phyloP scores from a whole-genome alignment of 495 filamentous ascomycete species.

The Tuber microsphaerosporum region DNA sequence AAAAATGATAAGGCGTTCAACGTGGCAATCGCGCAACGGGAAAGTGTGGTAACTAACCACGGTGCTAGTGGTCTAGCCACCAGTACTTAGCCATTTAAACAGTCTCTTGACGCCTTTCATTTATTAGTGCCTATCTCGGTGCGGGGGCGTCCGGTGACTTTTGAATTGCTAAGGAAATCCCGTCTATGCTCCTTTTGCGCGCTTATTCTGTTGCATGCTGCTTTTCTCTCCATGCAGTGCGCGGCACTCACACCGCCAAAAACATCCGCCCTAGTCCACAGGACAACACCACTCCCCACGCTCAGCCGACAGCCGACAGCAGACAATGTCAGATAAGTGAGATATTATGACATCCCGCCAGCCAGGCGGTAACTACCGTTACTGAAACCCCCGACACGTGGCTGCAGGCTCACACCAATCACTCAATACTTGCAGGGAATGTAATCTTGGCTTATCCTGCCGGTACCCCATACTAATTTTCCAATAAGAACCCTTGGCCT shows the following conservation, averaged over 20 bases:
- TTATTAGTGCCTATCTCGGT: too few relatives aligned
- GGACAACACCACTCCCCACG: neutral
- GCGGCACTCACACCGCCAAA: too few relatives aligned
- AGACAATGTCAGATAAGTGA: neutral
- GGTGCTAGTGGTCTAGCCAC: neutral
- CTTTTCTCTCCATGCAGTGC: neutral
- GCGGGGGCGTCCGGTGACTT: too few relatives aligned
- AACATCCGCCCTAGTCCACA: too few relatives aligned
- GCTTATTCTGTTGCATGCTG: neutral
- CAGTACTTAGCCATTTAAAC: too few relatives aligned
- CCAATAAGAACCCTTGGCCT: neutral
- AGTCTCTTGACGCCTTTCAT: too few relatives aligned
- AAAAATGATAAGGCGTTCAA: too few relatives aligned
- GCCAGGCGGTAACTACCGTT: neutral
- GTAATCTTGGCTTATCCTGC: neutral
- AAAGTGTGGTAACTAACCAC: neutral
- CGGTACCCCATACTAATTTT: neutral
- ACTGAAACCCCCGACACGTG: neutral
- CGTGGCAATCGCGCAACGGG: too few relatives aligned
- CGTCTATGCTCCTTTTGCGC: neutral
- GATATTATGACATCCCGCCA: neutral
- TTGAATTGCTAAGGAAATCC: neutral
- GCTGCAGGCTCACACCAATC: constrained; percentile 1
- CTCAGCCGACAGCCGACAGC: neutral
- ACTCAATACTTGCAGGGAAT: neutral